These are phyloP conservation scores for Mycotypha africana DNA, from an alignment of 371 early-diverging fungal species.

Conservation along the genomic window DNA sequence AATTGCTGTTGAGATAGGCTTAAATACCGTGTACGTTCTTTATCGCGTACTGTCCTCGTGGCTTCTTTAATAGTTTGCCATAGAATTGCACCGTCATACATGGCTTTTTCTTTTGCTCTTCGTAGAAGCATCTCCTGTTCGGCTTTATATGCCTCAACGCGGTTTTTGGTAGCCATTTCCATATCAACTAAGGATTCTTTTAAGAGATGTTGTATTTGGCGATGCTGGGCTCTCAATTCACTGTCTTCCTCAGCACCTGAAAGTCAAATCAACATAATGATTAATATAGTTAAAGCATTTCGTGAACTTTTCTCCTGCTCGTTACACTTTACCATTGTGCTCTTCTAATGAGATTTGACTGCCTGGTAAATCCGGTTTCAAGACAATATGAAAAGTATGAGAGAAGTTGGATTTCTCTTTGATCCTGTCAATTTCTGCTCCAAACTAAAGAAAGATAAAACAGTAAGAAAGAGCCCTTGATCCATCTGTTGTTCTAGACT, in stretches of 20 bases:
- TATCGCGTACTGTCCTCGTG: conserved; percentile 12
- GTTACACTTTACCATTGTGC: too few relatives aligned
- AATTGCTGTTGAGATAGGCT: too few relatives aligned
- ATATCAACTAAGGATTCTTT: conserved; percentile 12
- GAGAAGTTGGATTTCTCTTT: conserved; percentile 19
- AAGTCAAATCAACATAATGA: too few relatives aligned
- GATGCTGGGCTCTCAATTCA: conserved; percentile 20
- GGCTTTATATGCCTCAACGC: conserved; percentile 18
- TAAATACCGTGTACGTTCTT: neutral
- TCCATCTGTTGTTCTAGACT: neutral
- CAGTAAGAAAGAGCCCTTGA: neutral
- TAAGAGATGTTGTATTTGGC: conserved; percentile 15
- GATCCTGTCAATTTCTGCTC: conserved; percentile 9
- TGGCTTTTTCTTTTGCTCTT: conserved; percentile 14
- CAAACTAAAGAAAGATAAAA: conserved; percentile 10
- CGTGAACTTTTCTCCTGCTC: too few relatives aligned
- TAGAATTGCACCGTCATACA: conserved; percentile 19
- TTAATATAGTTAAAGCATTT: too few relatives aligned
- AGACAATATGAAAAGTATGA: conserved; percentile 17
- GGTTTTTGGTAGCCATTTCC: conserved; percentile 18
- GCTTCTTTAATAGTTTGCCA: conserved; percentile 29
- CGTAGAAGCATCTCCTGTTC: conserved; percentile 18
- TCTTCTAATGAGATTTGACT: too few relatives aligned
- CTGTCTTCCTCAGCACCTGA: too few relatives aligned
- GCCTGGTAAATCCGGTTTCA: conserved; percentile 15